Conservation (phyloP, 805 yeast genomes). For the Torulaspora gathmanii region DNA sequence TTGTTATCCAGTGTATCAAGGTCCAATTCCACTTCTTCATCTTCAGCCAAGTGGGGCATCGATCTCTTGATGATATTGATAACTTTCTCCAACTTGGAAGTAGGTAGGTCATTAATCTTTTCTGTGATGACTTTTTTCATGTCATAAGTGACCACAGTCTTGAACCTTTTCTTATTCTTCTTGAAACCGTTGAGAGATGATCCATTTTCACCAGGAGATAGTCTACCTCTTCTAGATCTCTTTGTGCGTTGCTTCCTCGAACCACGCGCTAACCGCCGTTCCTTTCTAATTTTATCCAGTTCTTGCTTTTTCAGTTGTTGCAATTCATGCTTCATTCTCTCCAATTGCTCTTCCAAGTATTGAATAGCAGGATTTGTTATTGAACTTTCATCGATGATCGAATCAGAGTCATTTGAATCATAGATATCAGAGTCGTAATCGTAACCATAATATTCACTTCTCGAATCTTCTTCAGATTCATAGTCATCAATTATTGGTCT, state of each 20-base stretch:
- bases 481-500: slow-evolving; percentile 66
- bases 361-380: slow-evolving; percentile 87
- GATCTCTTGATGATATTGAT: slow-evolving; percentile 79
- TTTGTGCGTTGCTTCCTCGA: slow-evolving; percentile 36
- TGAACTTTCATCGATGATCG: slow-evolving; percentile 55
- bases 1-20: slow-evolving; percentile 86
- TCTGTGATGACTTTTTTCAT: slow-evolving; percentile 94
- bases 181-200: slow-evolving; percentile 15
- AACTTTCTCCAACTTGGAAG: slow-evolving; percentile 76
- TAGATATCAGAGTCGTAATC: slow-evolving; percentile 22
- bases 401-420: slow-evolving; percentile 49
- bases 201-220: slow-evolving; percentile 12
- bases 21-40: slow-evolving; percentile 94
- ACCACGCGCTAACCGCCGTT: slow-evolving; percentile 42
- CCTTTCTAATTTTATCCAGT: slow-evolving; percentile 59
- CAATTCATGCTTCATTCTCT: slow-evolving; percentile 79
- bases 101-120: slow-evolving; percentile 69
- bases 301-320: slow-evolving; percentile 77
- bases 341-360: slow-evolving; percentile 80
- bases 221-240: slow-evolving; percentile 39
- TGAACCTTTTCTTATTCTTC: slow-evolving; percentile 32
- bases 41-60: slow-evolving; percentile 52
- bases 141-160: slow-evolving; percentile 71
- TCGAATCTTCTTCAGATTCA: slow-evolving; percentile 42
- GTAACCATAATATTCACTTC: slow-evolving; percentile 39